Evolutionary conservation across 2,329 filamentous ascomycete species (phyloP), one percentile per base, ranked within the genome.

Genomic region (Blastomyces parvus): DNA sequence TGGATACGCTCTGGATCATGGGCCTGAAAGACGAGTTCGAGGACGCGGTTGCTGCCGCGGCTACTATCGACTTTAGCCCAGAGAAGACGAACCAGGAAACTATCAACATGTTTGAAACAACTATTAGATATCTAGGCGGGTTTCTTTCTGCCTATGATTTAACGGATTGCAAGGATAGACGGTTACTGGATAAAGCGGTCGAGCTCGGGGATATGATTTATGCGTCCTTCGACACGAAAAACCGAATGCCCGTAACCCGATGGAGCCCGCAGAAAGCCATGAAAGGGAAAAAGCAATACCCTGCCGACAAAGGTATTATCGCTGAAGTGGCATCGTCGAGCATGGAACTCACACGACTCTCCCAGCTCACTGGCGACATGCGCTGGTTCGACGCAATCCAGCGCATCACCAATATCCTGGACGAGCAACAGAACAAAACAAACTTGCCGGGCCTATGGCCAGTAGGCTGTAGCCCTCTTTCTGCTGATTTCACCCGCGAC

Each of bases 1-100:
- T 88, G 59, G 84, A 86, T 65, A 85, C 84, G 0, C 79, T 87
- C 3, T 83, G 80, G 78, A 86, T 88, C 59, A 85, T 87, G 84
- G 84, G 74, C 11, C 71, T 86, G 56, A 73, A 78, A 36, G 76
- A 81, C 0, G 85, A 87, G 33, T 86, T 87, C 66, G 74, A 79
- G 58, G 72, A 79, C 22, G 84, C 84, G 2, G 79, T 82, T 1
- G 73, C 76, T 27, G 83, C 80, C 2, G 77, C 82, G 2, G 79
- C 78, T 50, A 78, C 77, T 19, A 77, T 86, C 65, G 82, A 86
- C 71, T 86, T 84, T 74, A 78, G 73, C 70, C 1, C 71, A 73
- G 5, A 55, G 52, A 40, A 66, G 7, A 5, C 57, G 38, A 59
- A 42, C 14, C 22, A 46, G 17, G 57, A 64, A 25, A 64, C 62